Base-by-base conservation (phyloP, 202 grass and related monocot species). In the Saccharum hybrid region DNA sequence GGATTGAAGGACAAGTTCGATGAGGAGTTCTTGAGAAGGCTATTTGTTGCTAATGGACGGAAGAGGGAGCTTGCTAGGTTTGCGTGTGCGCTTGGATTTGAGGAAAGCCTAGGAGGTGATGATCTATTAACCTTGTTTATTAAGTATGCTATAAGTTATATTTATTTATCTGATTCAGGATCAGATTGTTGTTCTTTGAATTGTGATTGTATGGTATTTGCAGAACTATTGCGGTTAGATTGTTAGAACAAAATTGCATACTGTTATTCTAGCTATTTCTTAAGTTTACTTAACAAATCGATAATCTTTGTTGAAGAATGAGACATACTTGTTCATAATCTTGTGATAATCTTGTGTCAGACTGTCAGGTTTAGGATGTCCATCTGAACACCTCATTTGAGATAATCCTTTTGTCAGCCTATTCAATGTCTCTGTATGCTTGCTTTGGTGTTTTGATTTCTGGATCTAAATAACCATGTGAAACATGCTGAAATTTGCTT, bases 41-140 rank as follows among this genome's bases (percentile, higher is more conserved):
- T 97, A 52, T 85, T 97, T 36, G 37, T 88, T 74, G 83, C 88
- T 66, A 86, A 97, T 39, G 82, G 89, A 7, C 82, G 81, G 78
- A 92, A 78, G 85, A 97, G 79, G 74, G 91, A 92, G 72, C 87
- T 97, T 87, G 87, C 89, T 16, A 90, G 83, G 52, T 75, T 90
- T 62, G 83, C 89, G 2, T 56, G 65, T n/a, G 26, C 62, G 12
- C 87, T 97, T 42, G 91, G 83, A 34, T 86, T 94, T 36, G 80
- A 81, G 66, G 88, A 94, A 60, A 88, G 74, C 66, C 74, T 97
- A 11, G 52, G 68, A 94, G 94, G 94, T 97, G 81, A 80, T 71
- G 12, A 60, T 38, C 42, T 51, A 22, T 70, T 67, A 59, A 7
- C 71, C 19, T 76, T 67, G 22, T 73, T 59, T 82, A 21, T 62